phyloP scores from a whole-genome alignment of 768 basidiomycete genomes.

The Tulasnella sp. region DNA sequence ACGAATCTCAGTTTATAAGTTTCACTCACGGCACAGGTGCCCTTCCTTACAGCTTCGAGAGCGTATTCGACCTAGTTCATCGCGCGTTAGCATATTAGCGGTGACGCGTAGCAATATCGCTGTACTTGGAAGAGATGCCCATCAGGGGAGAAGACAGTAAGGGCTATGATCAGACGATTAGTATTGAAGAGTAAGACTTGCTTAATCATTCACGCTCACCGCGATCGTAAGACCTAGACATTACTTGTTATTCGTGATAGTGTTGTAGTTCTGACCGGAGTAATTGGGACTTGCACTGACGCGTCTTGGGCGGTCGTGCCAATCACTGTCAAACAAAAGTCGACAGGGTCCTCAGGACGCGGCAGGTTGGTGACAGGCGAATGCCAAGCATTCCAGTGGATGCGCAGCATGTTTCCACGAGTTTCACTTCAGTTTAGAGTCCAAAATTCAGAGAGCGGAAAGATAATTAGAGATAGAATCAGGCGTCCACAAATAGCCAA shows the following conservation, averaged over 20 bases:
- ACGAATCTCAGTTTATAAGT: conserved; percentile 9
- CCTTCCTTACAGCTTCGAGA: conserved; percentile 91
- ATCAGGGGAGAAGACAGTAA: conserved; percentile 97
- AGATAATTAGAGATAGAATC: too few relatives aligned
- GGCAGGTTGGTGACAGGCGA: background rate
- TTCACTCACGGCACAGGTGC: conserved; percentile 80
- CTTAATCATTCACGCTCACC: conserved; percentile 36
- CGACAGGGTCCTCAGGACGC: conserved; percentile 29
- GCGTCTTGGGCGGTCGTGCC: conserved; percentile 1
- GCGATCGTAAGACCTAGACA: conserved; percentile 90
- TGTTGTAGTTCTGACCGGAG: background rate
- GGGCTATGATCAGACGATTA: conserved; percentile 41
- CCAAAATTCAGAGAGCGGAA: too few relatives aligned
- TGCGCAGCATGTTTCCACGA: background rate
- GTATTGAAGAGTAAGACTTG: too few relatives aligned
- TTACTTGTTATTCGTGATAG: conserved; percentile 7
- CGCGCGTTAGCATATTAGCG: conserved; percentile 9
- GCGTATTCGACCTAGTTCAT: conserved; percentile 87
- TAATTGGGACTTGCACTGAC: conserved; percentile 7
- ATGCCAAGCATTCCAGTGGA: background rate
- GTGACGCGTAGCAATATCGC: background rate
- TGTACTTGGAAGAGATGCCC: conserved; percentile 94
- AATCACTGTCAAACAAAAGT: conserved; percentile 20
- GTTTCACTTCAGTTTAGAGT: background rate
- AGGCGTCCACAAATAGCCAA: too few relatives aligned